Conservation (phyloP, 129 eudicot species). For the Solidago caesia region DNA sequence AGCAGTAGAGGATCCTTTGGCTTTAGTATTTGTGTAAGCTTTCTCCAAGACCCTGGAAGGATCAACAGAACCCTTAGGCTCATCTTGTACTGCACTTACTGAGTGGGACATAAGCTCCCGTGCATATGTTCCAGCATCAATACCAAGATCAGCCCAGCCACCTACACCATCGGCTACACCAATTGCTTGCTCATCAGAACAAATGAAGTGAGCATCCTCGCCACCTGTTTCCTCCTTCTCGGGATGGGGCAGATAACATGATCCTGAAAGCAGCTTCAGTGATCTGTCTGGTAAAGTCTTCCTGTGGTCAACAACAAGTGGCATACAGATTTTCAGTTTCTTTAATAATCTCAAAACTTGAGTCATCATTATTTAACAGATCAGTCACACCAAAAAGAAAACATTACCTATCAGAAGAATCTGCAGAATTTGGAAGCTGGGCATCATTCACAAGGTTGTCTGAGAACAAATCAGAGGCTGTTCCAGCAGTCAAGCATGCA, state of each 20-base stretch:
- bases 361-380: not conserved
- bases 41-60: constrained; percentile 90
- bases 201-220: constrained; percentile 93
- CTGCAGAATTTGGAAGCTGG: constrained; percentile 43
- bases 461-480: constrained; percentile 56
- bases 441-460: constrained; percentile 48
- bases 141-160: constrained; percentile 93
- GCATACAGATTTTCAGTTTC: constrained; percentile 1
- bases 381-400: not conserved
- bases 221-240: constrained; percentile 97
- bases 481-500: constrained; percentile 51
- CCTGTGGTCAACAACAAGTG: constrained; percentile 38
- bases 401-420: constrained; percentile 51
- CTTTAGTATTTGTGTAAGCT: constrained; percentile 76
- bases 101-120: constrained; percentile 91
- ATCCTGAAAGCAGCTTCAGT: constrained; percentile 72
- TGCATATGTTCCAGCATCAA: constrained; percentile 82
- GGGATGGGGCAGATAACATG: constrained; percentile 95
- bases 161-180: constrained; percentile 99
- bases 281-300: constrained; percentile 42
- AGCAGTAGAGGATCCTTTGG: constrained; percentile 92
- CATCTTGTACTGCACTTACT: constrained; percentile 78
- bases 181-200: constrained; percentile 73
- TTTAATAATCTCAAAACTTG: not conserved
- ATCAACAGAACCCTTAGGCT: constrained; percentile 83